Evolutionary conservation across 192 early-diverging fungal species (phyloP), one percentile per base, ranked within the genome.

Genomic region (Coemansia sp.): DNA sequence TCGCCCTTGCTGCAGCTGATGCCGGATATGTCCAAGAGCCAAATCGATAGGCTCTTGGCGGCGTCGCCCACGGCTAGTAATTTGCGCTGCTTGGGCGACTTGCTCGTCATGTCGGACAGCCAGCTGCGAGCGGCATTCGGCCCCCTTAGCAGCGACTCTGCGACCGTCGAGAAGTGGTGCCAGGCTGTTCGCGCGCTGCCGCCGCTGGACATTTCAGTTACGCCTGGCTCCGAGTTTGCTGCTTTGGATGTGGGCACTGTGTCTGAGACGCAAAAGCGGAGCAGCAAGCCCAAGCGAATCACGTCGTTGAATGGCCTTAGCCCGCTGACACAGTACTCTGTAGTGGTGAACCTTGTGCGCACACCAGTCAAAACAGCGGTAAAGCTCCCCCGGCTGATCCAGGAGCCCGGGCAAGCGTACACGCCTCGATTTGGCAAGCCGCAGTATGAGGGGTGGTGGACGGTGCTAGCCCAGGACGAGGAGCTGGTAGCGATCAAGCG

Each of bases 381-480:
- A 22, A 59, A 22, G 14, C 17, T 3, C 43, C 70, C 70, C 24
- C 15, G 20, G 49, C 60, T 76, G 35, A 54, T 73, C 19, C 42
- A 60, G 39, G 73, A 79, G 45, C 59, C 59, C 22, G 88, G 88
- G 2, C 87, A 87, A 19, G 88, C 94, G n/a, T 83, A 92, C 63
- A 86, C 93, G 19, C 94, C 94, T 19, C 72, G 84, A 61, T 99
- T 98, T 69, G 92, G 95, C 17, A 97, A 98, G 69, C 80, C 87
- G 7, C 95, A 98, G 72, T 92, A 90, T 73, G 96, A 99, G 69
- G 90, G 93, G 0, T 99, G 94, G 94, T 99, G 93, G 92, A 64
- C 94, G 4, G 84, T 96, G 8, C 74, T 98, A 8, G 95, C 90
- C 1, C 87, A 95, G 51, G 76, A 27, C 3, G 71, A 93, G 43